Base-by-base conservation (phyloP, 2,329 filamentous ascomycete species). In the Cladophialophora psammophila region DNA sequence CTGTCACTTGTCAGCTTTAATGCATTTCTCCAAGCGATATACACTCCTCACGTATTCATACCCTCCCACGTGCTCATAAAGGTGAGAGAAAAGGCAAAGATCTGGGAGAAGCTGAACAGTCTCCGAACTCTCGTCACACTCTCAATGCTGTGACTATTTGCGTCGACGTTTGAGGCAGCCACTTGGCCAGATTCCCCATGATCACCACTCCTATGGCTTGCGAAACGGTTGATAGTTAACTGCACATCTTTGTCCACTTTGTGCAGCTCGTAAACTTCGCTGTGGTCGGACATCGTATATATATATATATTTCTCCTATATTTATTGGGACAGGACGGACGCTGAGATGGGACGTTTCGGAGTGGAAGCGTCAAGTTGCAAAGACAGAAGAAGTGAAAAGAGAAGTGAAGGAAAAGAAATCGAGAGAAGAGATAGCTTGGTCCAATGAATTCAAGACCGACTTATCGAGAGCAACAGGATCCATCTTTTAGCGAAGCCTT, bases 51-150 rank as follows among this genome's bases (percentile, higher is more conserved):
- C 54, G 54, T 57, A 57, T 57, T 57, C 54, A 57, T 57, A 20
- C 54, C 54, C 18, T 57, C 54, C 54, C 54, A 57, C 13, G 54
- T 57, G 35, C 54, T 57, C 54, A 57, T 57, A 38, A 57, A 57
- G 31, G 54, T 57, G 6, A 57, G 34, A 38, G 54, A 57, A 57
- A 57, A 57, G 35, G 54, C 54, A 40, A 57, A 57, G 35, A 57
- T 57, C 54, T 57, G 54, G 13, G 54, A 57, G 54, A 57, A 57
- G 35, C 35, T 57, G 35, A 57, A 57, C 32, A 57, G n/a, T 32
- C 54, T 57, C 31, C 54, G 54, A 38, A 57, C 54, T 57, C 54
- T 38, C 18, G 54, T 57, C 32, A 57, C 54, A 32, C 54, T 57
- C 35, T 57, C 54, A 7, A 57, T 12, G 13, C 1, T 57, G 12